Base-by-base conservation (phyloP, 2,329 filamentous ascomycete species). In the Fusarium praegraminearum region DNA sequence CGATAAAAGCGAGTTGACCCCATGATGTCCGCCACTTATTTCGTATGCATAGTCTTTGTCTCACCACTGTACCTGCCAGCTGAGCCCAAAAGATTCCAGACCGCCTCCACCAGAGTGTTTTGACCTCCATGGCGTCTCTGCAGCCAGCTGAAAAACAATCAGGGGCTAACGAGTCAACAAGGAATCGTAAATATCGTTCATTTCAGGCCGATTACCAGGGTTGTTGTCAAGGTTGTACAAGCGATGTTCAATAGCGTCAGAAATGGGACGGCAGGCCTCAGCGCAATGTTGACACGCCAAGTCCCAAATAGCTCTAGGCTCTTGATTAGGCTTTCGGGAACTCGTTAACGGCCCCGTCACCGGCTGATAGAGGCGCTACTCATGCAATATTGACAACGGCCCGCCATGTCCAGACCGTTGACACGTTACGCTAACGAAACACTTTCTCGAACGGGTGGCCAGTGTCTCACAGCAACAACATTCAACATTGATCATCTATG, bases 291-390 rank as follows among this genome's bases (percentile, higher is more conserved):
- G 7, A 24, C 0, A 8, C 20, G 12, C 38, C 12, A 15, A 3
- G 20, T 16, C 38, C 20, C 11, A 20, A 18, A 20, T 41, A 41
- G 38, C 16, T 41, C 38, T 41, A 41, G 20, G 5, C 20, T 22
- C 3, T 9, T 6, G 7, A 24, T 41, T 41, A 15, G 38, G 12
- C 38, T 41, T 41, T 41, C 38, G 38, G 38, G 38, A 41, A 24
- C n/a, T 41, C 38, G 13, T 8, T 9, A 41, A 24, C 20, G 38
- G 11, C 0, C 38, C 11, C 12, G 3, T 24, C 13, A 5, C 12
- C 12, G 1, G 12, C 12, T 4, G 20, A 0, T 2, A 1, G 0
- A 41, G 13, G 3, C 20, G 10, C 20, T 41, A 41, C 0, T 13
- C 1, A 15, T 15, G 20, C 20, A 20, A 41, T 22, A 41, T 24